Conservation (phyloP, 2,329 filamentous ascomycete genomes). For the Mollisiaceae sp. region DNA sequence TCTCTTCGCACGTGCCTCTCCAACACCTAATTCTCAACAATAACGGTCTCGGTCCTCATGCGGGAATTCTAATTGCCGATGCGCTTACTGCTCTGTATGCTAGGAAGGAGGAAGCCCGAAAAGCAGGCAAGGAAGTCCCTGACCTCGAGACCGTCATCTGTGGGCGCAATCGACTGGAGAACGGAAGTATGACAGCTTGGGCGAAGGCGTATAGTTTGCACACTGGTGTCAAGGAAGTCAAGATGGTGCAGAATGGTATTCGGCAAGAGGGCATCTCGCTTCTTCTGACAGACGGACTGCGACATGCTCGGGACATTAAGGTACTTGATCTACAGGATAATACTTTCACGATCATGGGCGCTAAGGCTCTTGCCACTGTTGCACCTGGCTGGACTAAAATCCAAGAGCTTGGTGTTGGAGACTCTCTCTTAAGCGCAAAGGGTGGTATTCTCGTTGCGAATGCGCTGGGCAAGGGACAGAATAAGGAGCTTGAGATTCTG, state of each 20-base stretch:
- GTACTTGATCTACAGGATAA: slow-evolving; percentile 95
- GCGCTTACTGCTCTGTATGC: slow-evolving; percentile 81
- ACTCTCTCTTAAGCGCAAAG: slow-evolving; percentile 81
- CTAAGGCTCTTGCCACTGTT: slow-evolving; percentile 77
- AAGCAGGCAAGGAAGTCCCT: slow-evolving; percentile 73
- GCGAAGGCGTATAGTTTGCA: slow-evolving; percentile 85
- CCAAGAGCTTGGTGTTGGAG: slow-evolving; percentile 84
- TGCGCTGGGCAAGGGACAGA: slow-evolving; percentile 76
- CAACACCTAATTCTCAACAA: slow-evolving; percentile 97
- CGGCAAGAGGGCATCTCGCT: slow-evolving; percentile 88
- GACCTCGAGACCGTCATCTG: slow-evolving; percentile 96
- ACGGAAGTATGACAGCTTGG: slow-evolving; percentile 96
- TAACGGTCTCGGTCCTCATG: slow-evolving; percentile 92
- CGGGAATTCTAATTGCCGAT: slow-evolving; percentile 87
- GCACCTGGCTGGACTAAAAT: slow-evolving; percentile 76
- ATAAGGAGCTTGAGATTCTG: slow-evolving; percentile 79
- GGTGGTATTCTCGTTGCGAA: slow-evolving; percentile 76
- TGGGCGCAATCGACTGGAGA: slow-evolving; percentile 93
- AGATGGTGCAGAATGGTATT: slow-evolving; percentile 99
- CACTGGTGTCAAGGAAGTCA: slow-evolving; percentile 79
- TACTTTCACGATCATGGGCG: slow-evolving; percentile 86
- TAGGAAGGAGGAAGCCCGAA: slow-evolving; percentile 80
- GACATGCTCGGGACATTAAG: slow-evolving; percentile 69
- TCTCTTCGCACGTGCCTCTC: slow-evolving; percentile 84
- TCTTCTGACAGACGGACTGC: slow-evolving; percentile 79